These are phyloP conservation scores for Cladophialophora chaetospira DNA, from an alignment of 2,329 filamentous ascomycete species.

Conservation along the genomic window DNA sequence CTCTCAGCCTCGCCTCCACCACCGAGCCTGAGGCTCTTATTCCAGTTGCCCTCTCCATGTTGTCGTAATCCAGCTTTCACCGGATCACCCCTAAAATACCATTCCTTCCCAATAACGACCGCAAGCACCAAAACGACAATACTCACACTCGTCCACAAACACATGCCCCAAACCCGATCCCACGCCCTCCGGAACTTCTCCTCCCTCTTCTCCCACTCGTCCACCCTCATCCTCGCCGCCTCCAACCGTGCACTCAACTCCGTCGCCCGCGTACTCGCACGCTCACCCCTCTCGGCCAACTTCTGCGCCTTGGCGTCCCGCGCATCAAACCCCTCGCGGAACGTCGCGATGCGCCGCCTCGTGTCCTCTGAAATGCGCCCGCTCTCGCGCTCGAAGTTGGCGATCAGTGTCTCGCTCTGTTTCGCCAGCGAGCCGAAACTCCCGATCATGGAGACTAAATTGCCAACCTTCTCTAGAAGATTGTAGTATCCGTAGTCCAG, in stretches of 20 bases:
- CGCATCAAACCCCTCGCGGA: slow-evolving; percentile 40
- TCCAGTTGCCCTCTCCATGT: slow-evolving; percentile 21
- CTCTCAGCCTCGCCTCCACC: not conserved
- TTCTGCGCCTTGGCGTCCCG: slow-evolving; percentile 42
- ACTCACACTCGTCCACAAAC: slow-evolving; percentile 12
- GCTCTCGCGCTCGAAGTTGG: slow-evolving; percentile 43
- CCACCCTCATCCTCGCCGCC: slow-evolving; percentile 42
- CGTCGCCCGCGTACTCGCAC: slow-evolving; percentile 40
- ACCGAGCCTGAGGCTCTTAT: slow-evolving; percentile 16
- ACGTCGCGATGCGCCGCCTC: slow-evolving; percentile 41
- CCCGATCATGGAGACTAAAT: slow-evolving; percentile 43
- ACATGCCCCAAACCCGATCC: slow-evolving; percentile 20
- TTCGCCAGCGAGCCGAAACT: slow-evolving; percentile 45
- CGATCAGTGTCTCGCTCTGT: slow-evolving; percentile 41
- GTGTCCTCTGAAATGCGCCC: slow-evolving; percentile 41
- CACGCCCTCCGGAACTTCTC: slow-evolving; percentile 34
- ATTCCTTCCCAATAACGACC: slow-evolving; percentile 22
- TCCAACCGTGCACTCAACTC: slow-evolving; percentile 44
- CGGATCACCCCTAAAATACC: slow-evolving; percentile 21
- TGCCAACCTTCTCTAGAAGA: slow-evolving; percentile 47
- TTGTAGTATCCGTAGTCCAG: slow-evolving; percentile 54
- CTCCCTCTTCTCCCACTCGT: slow-evolving; percentile 47
- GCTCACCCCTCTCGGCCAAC: slow-evolving; percentile 45
- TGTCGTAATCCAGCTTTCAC: slow-evolving; percentile 15
- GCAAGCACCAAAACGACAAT: slow-evolving; percentile 20